Conservation (phyloP, 805 yeast genomes). For the Wickerhamiella hasegawae region DNA sequence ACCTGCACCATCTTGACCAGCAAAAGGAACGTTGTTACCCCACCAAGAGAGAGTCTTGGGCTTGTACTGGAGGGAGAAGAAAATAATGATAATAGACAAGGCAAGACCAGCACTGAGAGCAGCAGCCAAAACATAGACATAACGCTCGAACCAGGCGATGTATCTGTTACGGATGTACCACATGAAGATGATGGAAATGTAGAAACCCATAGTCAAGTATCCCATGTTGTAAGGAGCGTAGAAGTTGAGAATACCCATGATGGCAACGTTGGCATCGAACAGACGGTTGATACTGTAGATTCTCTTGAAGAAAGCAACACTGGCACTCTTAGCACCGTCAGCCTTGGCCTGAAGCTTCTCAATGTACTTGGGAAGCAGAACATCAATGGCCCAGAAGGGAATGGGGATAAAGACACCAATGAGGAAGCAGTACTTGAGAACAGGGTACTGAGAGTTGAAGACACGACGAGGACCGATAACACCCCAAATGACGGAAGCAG, state of each 20-base stretch:
- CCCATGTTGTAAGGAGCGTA: conserved; percentile 14
- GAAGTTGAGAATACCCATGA: conserved; percentile 4
- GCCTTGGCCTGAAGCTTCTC: conserved; percentile 23
- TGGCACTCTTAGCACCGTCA: conserved; percentile 22
- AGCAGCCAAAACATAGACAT: conserved; percentile 35
- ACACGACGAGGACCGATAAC: conserved; percentile 40
- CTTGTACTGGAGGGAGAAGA: conserved; percentile 33
- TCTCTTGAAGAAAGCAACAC: background rate
- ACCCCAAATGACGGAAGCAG: conserved; percentile 43
- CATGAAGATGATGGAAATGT: conserved; percentile 7
- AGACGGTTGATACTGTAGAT: conserved; percentile 18
- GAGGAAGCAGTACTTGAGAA: conserved; percentile 47
- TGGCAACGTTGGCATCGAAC: conserved; percentile 32
- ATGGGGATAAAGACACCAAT: conserved; percentile 27
- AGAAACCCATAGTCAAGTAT: conserved; percentile 8
- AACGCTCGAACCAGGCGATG: conserved; percentile 37
- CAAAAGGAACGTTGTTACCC: conserved; percentile 31
- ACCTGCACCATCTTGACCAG: conserved; percentile 13
- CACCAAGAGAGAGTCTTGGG: conserved; percentile 37
- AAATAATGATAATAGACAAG: conserved; percentile 37
- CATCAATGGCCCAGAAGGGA: conserved; percentile 10
- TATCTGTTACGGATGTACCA: conserved; percentile 28
- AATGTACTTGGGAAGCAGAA: conserved; percentile 11
- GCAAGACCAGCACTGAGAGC: conserved; percentile 47
- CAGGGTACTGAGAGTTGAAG: conserved; percentile 38